Percentiles rank a stretch among this genome's conserved stretches.
Conservation (phyloP, 331 rosid genomes). For the Prunus yedoensis region DNA sequence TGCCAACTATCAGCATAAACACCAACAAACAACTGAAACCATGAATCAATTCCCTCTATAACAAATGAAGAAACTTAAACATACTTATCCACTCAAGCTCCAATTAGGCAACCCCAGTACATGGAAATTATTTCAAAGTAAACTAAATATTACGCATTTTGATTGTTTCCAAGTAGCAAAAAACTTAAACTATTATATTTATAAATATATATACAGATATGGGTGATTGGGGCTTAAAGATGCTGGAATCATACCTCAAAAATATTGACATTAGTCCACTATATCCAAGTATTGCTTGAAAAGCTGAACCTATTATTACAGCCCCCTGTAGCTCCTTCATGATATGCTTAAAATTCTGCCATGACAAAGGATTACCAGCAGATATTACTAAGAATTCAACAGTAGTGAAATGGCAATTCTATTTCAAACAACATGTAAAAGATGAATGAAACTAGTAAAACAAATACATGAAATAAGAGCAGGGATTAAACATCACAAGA, state of each 20-base stretch:
- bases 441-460: not conserved
- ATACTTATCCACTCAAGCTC: not conserved
- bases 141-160: not conserved
- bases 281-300: constrained; percentile 91
- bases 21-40: not conserved
- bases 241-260: constrained; percentile 57
- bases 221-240: constrained; percentile 1
- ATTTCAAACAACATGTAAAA: not conserved
- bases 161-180: not conserved
- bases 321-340: constrained; percentile 99
- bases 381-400: not conserved
- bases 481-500: too few relatives aligned
- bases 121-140: constrained; percentile 1
- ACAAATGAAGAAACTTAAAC: not conserved
- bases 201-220: not conserved
- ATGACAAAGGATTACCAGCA: constrained; percentile 9
- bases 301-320: constrained; percentile 80
- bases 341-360: constrained; percentile 87
- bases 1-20: not conserved
- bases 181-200: too few relatives aligned
- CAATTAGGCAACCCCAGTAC: not conserved
- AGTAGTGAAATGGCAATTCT: not conserved
- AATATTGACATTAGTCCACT: constrained; percentile 88
- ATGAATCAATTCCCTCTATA: not conserved
- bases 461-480: not conserved